Conservation (phyloP, 306 rosid species). For the Acacia acuminata region DNA sequence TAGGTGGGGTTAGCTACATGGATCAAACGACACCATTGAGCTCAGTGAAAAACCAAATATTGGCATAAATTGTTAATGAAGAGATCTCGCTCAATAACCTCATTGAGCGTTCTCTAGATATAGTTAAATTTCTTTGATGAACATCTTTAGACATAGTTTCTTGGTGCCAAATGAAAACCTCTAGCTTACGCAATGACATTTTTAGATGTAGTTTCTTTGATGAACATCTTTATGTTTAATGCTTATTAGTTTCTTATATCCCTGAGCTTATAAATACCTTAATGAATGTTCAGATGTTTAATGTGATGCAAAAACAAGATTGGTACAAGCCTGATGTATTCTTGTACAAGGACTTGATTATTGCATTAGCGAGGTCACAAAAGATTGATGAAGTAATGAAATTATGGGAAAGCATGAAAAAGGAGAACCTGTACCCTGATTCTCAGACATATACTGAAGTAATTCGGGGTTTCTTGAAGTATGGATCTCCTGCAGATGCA, state of each 20-base stretch:
- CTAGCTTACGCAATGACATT: neutral
- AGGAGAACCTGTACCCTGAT: constrained; percentile 74
- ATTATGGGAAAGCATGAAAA: constrained; percentile 80
- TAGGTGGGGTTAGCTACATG: neutral
- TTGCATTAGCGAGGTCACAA: constrained; percentile 70
- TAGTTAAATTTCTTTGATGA: neutral
- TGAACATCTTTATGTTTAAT: neutral
- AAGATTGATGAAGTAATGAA: constrained; percentile 79
- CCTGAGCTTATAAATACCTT: constrained; percentile 35
- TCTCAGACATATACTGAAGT: constrained; percentile 86
- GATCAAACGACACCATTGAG: too few relatives aligned
- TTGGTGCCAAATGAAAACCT: neutral
- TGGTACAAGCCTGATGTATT: constrained; percentile 82
- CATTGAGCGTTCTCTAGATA: too few relatives aligned
- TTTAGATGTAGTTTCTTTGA: neutral
- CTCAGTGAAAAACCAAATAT: too few relatives aligned
- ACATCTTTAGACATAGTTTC: neutral
- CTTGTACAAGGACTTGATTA: constrained; percentile 79
- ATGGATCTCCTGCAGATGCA: constrained; percentile 90
- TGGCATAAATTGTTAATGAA: too few relatives aligned
- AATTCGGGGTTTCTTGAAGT: constrained; percentile 84
- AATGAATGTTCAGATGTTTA: constrained; percentile 59
- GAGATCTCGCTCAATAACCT: too few relatives aligned
- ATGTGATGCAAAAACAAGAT: constrained; percentile 75
- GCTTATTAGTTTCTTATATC: neutral